Evolutionary conservation across 192 early-diverging fungal species (phyloP).

Genomic region (Coemansia sp.): DNA sequence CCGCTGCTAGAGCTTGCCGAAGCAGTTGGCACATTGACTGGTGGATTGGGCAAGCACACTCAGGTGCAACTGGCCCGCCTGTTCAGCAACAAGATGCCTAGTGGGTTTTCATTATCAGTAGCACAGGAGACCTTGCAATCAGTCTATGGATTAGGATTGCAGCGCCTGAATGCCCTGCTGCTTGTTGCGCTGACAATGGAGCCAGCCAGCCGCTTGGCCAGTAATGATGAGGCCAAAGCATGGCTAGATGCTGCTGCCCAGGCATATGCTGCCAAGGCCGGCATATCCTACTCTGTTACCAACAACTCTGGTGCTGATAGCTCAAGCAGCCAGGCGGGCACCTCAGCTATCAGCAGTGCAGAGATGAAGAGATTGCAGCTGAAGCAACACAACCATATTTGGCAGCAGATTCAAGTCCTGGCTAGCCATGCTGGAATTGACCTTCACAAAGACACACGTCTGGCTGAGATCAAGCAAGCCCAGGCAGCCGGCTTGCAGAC

Average conservation of each 20-base stretch:
- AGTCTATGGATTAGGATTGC: conserved; percentile 71
- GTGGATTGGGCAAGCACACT: conserved; percentile 75
- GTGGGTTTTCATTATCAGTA: conserved; percentile 75
- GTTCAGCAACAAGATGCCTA: conserved; percentile 86
- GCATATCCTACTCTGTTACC: conserved; percentile 63
- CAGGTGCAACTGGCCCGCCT: conserved; percentile 68
- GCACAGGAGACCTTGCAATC: conserved; percentile 65
- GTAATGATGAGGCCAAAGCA: conserved; percentile 73
- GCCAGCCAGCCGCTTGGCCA: conserved; percentile 71
- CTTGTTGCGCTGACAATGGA: conserved; percentile 75
- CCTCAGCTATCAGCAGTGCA: conserved; percentile 80
- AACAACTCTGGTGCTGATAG: conserved; percentile 53
- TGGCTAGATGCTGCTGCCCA: conserved; percentile 73
- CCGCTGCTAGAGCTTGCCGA: conserved; percentile 75
- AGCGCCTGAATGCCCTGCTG: conserved; percentile 68
- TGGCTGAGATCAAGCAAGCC: conserved; percentile 58
- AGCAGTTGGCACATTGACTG: conserved; percentile 56
- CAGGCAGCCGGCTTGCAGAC: conserved; percentile 58
- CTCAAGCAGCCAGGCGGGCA: conserved; percentile 11
- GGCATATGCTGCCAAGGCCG: conserved; percentile 69
- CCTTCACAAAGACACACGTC: conserved; percentile 64
- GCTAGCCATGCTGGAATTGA: conserved; percentile 76
- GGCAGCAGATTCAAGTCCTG: conserved; percentile 76
- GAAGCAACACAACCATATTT: conserved; percentile 64
- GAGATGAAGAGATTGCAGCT: conserved; percentile 76